Evolutionary conservation across 371 early-diverging fungal genomes (phyloP).

Genomic region (Mortierella sp.): DNA sequence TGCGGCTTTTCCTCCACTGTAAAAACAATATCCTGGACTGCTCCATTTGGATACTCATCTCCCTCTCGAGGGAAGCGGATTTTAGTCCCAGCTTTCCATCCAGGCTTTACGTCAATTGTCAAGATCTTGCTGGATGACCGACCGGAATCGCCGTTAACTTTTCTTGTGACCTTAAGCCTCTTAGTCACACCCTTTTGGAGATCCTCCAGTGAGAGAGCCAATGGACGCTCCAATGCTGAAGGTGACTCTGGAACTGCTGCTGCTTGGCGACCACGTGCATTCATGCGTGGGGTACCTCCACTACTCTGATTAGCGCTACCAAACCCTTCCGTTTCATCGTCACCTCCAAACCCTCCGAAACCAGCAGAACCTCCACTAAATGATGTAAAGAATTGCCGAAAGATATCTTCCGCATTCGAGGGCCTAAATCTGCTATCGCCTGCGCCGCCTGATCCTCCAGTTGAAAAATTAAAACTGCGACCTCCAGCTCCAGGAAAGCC

Average conservation of each 20-base stretch:
- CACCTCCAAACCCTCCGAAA: conserved; percentile 9
- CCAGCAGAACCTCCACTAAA: conserved; percentile 66
- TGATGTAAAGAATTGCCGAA: conserved; percentile 84
- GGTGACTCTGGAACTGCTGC: conserved; percentile 57
- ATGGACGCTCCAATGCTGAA: conserved; percentile 71
- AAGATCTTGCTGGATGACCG: conserved; percentile 85
- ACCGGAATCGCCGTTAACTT: conserved; percentile 63
- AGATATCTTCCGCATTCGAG: conserved; percentile 91
- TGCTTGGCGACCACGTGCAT: conserved; percentile 15
- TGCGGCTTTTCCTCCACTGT: conserved; percentile 96
- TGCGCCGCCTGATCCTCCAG: conserved; percentile 55
- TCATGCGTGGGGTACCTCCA: conserved; percentile 56
- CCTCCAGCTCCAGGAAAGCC: conserved; percentile 52
- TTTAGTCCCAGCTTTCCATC: conserved; percentile 99
- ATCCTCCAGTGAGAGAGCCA: conserved; percentile 92
- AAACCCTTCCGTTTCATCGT: conserved; percentile 57
- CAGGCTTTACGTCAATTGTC: conserved; percentile 91
- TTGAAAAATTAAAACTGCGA: conserved; percentile 71
- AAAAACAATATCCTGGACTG: conserved; percentile 92
- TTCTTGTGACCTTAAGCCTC: conserved; percentile 93
- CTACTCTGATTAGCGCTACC: no score
- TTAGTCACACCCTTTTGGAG: conserved; percentile 93
- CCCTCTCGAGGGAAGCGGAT: conserved; percentile 94
- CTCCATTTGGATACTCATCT: conserved; percentile 87
- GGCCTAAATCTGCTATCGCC: conserved; percentile 82